Evolutionary conservation across 768 basidiomycete genomes (phyloP).

Genomic region (Suillus hirtellus): DNA sequence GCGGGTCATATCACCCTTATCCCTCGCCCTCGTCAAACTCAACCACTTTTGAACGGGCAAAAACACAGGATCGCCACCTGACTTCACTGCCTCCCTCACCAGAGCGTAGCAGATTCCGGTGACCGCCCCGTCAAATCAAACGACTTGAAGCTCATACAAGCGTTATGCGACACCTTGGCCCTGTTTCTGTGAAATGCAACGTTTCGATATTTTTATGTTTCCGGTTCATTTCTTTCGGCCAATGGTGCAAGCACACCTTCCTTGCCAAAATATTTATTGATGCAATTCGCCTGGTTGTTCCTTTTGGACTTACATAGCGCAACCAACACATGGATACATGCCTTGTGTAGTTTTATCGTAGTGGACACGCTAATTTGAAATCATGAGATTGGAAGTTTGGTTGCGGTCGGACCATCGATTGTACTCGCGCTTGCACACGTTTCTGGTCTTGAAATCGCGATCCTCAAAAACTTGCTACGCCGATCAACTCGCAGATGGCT

Average conservation of each 20-base stretch:
- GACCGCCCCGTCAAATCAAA: conserved; percentile 23
- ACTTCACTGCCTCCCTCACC: conserved; percentile 34
- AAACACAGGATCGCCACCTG: conserved; percentile 51
- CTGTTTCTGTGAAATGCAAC: conserved; percentile 4
- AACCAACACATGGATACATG: conserved; percentile 20
- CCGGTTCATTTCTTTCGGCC: conserved; percentile 4
- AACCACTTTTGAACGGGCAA: conserved; percentile 56
- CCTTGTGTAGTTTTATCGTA: conserved; percentile 29
- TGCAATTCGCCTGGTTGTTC: conserved; percentile 16
- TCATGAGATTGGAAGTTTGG: neutral
- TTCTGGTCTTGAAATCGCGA: neutral
- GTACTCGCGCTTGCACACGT: neutral
- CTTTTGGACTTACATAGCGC: conserved; percentile 11
- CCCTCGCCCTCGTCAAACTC: conserved; percentile 41
- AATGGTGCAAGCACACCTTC: conserved; percentile 9
- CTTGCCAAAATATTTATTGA: conserved; percentile 19
- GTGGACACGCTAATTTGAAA: conserved; percentile 21
- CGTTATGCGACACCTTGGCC: conserved; percentile 10
- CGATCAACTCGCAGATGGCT: neutral
- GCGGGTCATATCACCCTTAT: conserved; percentile 31
- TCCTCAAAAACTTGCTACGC: neutral
- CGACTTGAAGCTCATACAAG: neutral
- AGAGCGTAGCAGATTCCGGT: conserved; percentile 32
- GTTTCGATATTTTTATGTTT: conserved; percentile 9
- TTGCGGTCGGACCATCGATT: conserved; percentile 1